A percentile compares a stretch with the other conserved stretches of the same genome.
phyloP scores from a whole-genome alignment of 75 land plant genomes.

The Gnetum montanum region DNA sequence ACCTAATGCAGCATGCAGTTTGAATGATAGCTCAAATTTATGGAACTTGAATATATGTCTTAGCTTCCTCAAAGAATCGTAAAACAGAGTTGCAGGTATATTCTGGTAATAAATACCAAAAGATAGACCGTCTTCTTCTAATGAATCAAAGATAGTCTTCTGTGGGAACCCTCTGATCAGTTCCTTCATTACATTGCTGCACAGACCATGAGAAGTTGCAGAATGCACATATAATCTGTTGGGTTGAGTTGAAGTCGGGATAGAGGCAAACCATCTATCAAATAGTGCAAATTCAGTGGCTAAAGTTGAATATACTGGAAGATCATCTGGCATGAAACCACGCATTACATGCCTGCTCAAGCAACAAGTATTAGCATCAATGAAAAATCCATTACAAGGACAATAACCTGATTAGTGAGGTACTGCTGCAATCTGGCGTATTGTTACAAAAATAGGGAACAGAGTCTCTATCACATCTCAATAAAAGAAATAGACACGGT shows the following conservation, averaged over 20 bases:
- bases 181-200: slow-evolving; percentile 75
- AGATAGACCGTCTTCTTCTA: slow-evolving; percentile 52
- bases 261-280: slow-evolving; percentile 97
- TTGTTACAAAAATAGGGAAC: no score
- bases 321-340: slow-evolving; percentile 63
- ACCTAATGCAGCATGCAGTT: slow-evolving; percentile 55
- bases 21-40: slow-evolving; percentile 40
- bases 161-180: slow-evolving; percentile 89
- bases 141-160: slow-evolving; percentile 81
- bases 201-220: slow-evolving; percentile 81
- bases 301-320: slow-evolving; percentile 66
- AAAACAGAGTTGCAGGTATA: slow-evolving; percentile 74
- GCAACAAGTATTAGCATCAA: no score
- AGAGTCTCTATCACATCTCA: no score
- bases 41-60: slow-evolving; percentile 61
- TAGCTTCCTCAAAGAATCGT: slow-evolving; percentile 51
- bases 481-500: no score
- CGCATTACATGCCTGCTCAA: slow-evolving; percentile 84
- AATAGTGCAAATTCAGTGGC: slow-evolving; percentile 81
- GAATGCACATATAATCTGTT: slow-evolving; percentile 93
- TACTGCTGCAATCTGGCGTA: no score
- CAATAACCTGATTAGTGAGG: no score
- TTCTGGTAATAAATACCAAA: slow-evolving; percentile 95
- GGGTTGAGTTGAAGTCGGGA: slow-evolving; percentile 95
- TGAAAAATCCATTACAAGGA: no score